Evolutionary conservation across 2,329 filamentous ascomycete species (phyloP), one percentile per base, ranked within the genome.

Genomic region (Cordyceps cicadae): DNA sequence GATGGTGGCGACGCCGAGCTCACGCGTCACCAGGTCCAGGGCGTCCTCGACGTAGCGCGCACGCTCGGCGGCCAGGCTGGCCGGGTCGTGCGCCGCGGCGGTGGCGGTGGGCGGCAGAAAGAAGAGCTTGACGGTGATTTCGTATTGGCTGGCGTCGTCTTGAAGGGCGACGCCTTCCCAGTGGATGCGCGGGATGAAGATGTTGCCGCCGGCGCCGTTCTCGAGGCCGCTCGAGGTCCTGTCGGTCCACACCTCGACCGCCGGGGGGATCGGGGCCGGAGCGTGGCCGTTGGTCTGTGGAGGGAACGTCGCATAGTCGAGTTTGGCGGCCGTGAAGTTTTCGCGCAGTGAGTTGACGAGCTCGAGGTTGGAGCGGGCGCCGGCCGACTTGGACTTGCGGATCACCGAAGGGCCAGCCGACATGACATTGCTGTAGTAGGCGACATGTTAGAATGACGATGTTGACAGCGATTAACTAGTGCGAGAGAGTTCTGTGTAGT

Each of bases 41-140:
- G 94, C 93, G 70, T 95, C 89, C 60, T 82, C 76, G 9, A 89
- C 88, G 70, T 96, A 87, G 59, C 79, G 78, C 66, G 83, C 83
- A 62, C 93, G 85, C 65, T 85, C 76, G 19, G 81, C 79, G 1
- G 84, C 76, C 11, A 87, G 80, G 58, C 90, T 83, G 19, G 83
- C 84, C 3, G 39, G 39, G 32, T 54, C 83, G 62, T 93, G 85
- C 65, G 85, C 76, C 19, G 81, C 79, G 2, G 84, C 76, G 56
- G 90, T 83, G 19, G 15, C 39, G 6, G 39, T 15, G 12, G 83
- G 84, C 1, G 91, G 88, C 32, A 97, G 81, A 74, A 94, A 95
- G 79, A 99, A 99, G 24, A 99, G 77, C 76, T 99, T 99, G 63
- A 94, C 87, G 0, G 93, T 97, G 69, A 97, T 92, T 70, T 97